Evolutionary conservation across 1,284 basidiomycete species (phyloP), one percentile per base, ranked within the genome.

Genomic region (Testicularia cyperi): DNA sequence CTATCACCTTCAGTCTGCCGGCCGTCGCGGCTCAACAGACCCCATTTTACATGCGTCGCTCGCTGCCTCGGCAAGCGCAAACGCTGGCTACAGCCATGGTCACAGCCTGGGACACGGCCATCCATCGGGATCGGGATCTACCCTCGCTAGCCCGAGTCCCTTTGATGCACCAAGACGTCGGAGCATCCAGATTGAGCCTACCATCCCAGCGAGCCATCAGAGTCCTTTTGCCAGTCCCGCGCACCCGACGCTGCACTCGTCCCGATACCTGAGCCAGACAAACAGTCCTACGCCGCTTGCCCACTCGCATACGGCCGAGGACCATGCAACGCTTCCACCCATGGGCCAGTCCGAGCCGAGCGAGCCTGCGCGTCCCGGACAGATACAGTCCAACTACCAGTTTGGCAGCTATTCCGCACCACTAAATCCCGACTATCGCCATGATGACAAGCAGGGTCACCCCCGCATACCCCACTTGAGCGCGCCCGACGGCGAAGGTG

Each of bases 1-100:
- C 15, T 47, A 48, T 32, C 41, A 61, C 37, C 41, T 43, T 29
- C 37, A 54, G 31, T 33, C 47, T n/a, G n/a, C n/a, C 16, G 43
- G 38, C 4, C 54, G 48, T 18, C 33, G 65, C 23, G 65, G 65
- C 32, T 65, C 61, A 6, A 68, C 65, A 22, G 65, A 68, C 33
- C 65, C 65, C 29, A 48, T 61, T 32, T 45, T 68, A 14, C 65
- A 68, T 27, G 56, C 65, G 15, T 65, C 61, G 2, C 36, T 68
- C 25, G 65, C 65, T 15, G 55, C 65, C n/a, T 52, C 56, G 8
- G 57, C 65, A 2, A 47, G 52, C 33, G 56, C 56, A 24, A 51
- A 41, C 21, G 44, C 39, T 16, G 42, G 39, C 37, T 46, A 64
- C 25, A 41, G 38, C 10, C 55, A 58, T 21, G 39, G 52, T 14